A percentile compares a stretch with the other conserved stretches of the same genome.
phyloP scores from a whole-genome alignment of 768 basidiomycete species.

The Phaeolepiota aurea region DNA sequence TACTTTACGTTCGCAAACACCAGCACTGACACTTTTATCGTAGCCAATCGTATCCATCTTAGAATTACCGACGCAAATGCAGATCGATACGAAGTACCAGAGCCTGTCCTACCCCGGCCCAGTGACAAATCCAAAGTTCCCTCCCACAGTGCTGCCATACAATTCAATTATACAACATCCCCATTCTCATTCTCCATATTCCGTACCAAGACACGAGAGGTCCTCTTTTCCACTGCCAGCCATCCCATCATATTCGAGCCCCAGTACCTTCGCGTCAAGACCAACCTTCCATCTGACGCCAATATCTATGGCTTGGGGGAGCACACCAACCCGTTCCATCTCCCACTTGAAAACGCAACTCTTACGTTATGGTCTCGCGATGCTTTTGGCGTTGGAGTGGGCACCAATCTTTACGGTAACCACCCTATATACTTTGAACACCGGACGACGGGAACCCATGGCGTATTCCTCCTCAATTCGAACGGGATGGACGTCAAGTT shows the following conservation, averaged over 20 bases:
- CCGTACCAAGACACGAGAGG: slow-evolving; percentile 38
- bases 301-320: slow-evolving; percentile 81
- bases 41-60: slow-evolving; percentile 52
- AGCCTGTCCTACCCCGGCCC: slow-evolving; percentile 52
- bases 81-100: slow-evolving; percentile 57
- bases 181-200: slow-evolving; percentile 57
- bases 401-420: slow-evolving; percentile 63
- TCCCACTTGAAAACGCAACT: slow-evolving; percentile 37
- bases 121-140: slow-evolving; percentile 16
- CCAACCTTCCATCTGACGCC: slow-evolving; percentile 44
- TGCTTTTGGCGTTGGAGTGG: slow-evolving; percentile 45
- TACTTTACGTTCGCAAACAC: background rate
- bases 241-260: slow-evolving; percentile 67
- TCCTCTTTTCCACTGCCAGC: slow-evolving; percentile 52
- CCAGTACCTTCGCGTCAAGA: slow-evolving; percentile 70
- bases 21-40: background rate
- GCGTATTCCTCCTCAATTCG: slow-evolving; percentile 60
- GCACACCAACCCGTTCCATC: slow-evolving; percentile 57
- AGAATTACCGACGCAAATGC: slow-evolving; percentile 48
- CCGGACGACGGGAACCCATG: slow-evolving; percentile 56
- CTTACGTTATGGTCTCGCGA: slow-evolving; percentile 61
- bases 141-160: slow-evolving; percentile 30
- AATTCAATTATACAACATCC: slow-evolving; percentile 49
- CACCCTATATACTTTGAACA: slow-evolving; percentile 73
- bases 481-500: slow-evolving; percentile 77